phyloP scores from a whole-genome alignment of 169 alveolate species.

The Cryptosporidium meleagridis region DNA sequence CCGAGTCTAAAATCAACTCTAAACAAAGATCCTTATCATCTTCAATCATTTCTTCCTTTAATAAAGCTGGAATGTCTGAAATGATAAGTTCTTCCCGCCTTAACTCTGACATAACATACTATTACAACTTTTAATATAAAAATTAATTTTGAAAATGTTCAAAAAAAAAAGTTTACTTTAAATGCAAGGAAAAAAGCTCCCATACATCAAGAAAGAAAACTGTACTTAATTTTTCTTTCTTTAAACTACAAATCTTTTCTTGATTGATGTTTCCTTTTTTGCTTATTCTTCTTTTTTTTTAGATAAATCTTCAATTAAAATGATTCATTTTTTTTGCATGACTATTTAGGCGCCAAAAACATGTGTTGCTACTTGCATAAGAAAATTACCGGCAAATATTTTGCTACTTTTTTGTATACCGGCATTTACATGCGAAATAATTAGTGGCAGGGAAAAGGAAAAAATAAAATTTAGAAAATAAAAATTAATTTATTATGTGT shows the following conservation, averaged over 20 bases:
- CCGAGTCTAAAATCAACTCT: neutral
- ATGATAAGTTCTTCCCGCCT: neutral
- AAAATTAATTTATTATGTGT: neutral
- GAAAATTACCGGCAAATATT: constrained; percentile 2
- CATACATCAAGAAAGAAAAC: too few relatives aligned
- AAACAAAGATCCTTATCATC: neutral
- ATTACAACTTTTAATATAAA: neutral
- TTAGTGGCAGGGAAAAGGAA: neutral
- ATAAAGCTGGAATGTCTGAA: neutral
- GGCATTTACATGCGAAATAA: neutral
- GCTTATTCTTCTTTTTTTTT: neutral
- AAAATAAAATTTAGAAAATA: neutral
- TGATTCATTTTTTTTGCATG: neutral
- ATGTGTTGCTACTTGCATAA: constrained; percentile 10
- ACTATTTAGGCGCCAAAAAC: constrained; percentile 28
- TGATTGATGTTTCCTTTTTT: neutral
- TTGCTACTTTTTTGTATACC: neutral
- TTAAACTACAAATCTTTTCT: too few relatives aligned
- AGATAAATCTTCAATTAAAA: neutral
- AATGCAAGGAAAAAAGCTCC: too few relatives aligned
- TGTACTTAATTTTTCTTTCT: neutral
- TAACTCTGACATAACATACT: neutral
- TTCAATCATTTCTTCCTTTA: neutral
- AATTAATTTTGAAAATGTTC: too few relatives aligned
- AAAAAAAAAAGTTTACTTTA: too few relatives aligned